Conservation (phyloP, 2,329 filamentous ascomycete genomes). For the Aspergillus neoniger region DNA sequence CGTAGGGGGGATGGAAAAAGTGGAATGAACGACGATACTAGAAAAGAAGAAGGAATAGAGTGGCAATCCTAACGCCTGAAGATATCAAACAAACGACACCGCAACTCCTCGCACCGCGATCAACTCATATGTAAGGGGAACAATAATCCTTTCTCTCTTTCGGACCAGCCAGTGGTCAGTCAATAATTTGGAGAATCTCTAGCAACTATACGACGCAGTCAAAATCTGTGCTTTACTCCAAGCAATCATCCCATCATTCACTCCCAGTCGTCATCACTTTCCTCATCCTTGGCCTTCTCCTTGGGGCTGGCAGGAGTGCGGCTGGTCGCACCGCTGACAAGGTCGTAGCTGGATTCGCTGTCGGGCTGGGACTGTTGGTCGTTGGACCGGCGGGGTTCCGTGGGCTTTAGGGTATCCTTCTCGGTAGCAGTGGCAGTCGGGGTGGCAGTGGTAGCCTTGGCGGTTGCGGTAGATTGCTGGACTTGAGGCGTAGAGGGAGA, state of each 20-base stretch:
- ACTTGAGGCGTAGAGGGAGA: slow-evolving; percentile 46
- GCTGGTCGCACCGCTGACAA: slow-evolving; percentile 80
- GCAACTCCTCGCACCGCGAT: slow-evolving; percentile 17
- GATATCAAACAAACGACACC: not conserved
- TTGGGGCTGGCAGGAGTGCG: slow-evolving; percentile 70
- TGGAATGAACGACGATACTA: not conserved
- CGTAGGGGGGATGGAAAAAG: not conserved
- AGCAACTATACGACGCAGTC: not conserved
- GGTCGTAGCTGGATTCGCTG: slow-evolving; percentile 93
- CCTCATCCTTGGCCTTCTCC: slow-evolving; percentile 52
- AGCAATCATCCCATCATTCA: slow-evolving; percentile 40
- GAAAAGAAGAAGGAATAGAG: not conserved
- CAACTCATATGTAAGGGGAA: not conserved
- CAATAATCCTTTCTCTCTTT: slow-evolving; percentile 4
- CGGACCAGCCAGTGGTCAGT: slow-evolving; percentile 22
- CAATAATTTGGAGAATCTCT: not conserved
- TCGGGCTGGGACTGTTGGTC: slow-evolving; percentile 89
- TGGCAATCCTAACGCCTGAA: slow-evolving; percentile 1
- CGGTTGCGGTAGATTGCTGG: slow-evolving; percentile 24
- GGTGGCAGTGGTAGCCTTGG: slow-evolving; percentile 23
- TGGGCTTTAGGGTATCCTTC: slow-evolving; percentile 59
- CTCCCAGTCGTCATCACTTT: slow-evolving; percentile 78
- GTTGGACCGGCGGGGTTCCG: slow-evolving; percentile 70
- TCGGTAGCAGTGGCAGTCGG: slow-evolving; percentile 36
- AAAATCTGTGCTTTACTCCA: no score